Percentiles rank a stretch among this genome's conserved stretches.
Conservation (phyloP, 176 grass and related monocot species). For the Alloteropsis semialata region DNA sequence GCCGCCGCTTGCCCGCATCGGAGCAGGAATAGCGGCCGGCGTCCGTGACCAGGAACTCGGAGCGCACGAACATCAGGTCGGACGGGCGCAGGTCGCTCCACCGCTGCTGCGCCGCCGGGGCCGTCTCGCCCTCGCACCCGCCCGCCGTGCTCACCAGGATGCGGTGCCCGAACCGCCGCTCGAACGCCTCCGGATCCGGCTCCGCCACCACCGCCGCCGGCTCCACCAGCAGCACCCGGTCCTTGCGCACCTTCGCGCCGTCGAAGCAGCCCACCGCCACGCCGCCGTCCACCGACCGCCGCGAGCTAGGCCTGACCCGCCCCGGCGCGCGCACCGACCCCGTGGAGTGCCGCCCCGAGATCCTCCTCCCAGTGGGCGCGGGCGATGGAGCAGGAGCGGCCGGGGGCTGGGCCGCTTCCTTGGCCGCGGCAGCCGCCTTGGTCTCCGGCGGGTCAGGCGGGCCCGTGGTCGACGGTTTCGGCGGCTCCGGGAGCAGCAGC, state of each 20-base stretch:
- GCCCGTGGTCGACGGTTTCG: slow-evolving; percentile 37
- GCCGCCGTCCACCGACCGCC: slow-evolving; percentile 36
- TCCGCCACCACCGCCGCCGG: slow-evolving; percentile 46
- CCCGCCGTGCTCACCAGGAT: slow-evolving; percentile 59
- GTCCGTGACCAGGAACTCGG: slow-evolving; percentile 72
- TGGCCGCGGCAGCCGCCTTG: background rate
- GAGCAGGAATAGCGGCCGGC: slow-evolving; percentile 71
- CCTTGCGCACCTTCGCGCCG: slow-evolving; percentile 58
- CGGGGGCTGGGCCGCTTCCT: background rate
- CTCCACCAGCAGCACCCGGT: slow-evolving; percentile 56
- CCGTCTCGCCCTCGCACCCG: slow-evolving; percentile 48
- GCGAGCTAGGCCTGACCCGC: slow-evolving; percentile 1
- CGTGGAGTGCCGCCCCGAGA: slow-evolving; percentile 80
- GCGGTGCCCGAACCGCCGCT: slow-evolving; percentile 78
- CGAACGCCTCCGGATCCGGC: slow-evolving; percentile 68
- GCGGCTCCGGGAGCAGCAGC: slow-evolving; percentile 57
- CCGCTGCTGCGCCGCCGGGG: slow-evolving; percentile 45
- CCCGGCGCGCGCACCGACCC: slow-evolving; percentile 41
- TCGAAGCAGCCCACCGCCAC: slow-evolving; percentile 41
- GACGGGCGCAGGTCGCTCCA: slow-evolving; percentile 87
- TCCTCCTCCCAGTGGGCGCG: background rate
- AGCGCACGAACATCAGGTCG: slow-evolving; percentile 83
- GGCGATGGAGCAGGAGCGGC: background rate
- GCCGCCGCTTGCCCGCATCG: too few relatives aligned
- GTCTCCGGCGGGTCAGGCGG: slow-evolving; percentile 32